These are phyloP conservation scores for Didymella segeticola DNA, from an alignment of 2,329 filamentous ascomycete genomes.

Conservation along the genomic window DNA sequence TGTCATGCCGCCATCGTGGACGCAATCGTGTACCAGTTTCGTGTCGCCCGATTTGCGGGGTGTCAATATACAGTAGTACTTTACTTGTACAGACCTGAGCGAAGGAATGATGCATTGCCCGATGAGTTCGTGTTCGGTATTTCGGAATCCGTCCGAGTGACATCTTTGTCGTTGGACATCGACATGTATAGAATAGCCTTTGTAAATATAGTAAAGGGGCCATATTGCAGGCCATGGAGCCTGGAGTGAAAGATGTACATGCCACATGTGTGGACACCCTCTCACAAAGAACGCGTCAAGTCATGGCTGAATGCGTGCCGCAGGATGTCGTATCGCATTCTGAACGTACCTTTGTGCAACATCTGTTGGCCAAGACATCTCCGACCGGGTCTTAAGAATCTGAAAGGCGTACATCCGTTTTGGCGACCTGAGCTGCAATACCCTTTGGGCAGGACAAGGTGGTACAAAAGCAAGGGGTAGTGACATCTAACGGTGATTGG, in stretches of 20 bases:
- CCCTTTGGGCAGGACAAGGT: constrained; percentile 5
- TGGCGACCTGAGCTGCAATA: constrained; percentile 6
- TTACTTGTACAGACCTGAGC: constrained; percentile 1
- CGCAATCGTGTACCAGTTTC: constrained; percentile 36
- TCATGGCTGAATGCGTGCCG: constrained; percentile 10
- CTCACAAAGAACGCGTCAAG: constrained; percentile 6
- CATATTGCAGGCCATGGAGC: background rate
- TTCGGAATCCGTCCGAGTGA: background rate
- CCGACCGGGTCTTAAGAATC: constrained; percentile 11
- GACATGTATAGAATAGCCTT: background rate
- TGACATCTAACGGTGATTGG: constrained; percentile 1
- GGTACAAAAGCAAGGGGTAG: constrained; percentile 28
- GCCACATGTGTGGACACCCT: background rate
- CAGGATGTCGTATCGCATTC: constrained; percentile 26
- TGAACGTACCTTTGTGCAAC: constrained; percentile 19
- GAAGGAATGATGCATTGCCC: background rate
- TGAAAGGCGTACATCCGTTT: background rate
- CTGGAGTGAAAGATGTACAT: background rate
- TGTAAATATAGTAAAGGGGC: background rate
- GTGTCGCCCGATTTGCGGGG: constrained; percentile 29
- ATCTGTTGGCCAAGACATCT: constrained; percentile 9
- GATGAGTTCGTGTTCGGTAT: background rate
- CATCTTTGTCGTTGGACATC: too few species aligned
- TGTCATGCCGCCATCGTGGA: constrained; percentile 44
- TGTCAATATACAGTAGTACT: constrained; percentile 4